phyloP scores from a whole-genome alignment of 495 filamentous ascomycete species.

The Aspergillus nanangensis region DNA sequence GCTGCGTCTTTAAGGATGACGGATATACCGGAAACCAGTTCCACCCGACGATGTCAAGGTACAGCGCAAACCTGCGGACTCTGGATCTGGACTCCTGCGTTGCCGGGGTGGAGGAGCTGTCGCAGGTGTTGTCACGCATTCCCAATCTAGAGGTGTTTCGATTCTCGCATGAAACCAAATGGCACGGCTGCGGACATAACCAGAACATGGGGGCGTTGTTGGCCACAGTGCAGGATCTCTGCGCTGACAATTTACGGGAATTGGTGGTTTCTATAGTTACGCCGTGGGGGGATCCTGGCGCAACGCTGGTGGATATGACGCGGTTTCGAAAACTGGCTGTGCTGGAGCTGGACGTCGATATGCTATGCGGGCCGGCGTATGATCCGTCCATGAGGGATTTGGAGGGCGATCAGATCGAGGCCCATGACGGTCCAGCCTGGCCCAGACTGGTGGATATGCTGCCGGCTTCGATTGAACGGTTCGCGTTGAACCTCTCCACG shows the following conservation, averaged over 20 bases:
- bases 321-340: conserved; percentile 3
- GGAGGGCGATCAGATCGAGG: not conserved
- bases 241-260: not conserved
- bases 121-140: conserved; percentile 6
- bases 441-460: conserved; percentile 4
- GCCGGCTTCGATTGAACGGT: conserved; percentile 2
- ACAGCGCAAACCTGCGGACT: conserved; percentile 3
- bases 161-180: conserved; percentile 10
- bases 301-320: conserved; percentile 5
- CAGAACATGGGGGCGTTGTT: conserved; percentile 6
- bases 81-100: not conserved
- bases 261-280: conserved; percentile 1
- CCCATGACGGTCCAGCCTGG: not conserved
- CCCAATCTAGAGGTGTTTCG: conserved; percentile 9
- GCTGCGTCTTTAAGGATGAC: conserved; percentile 7
- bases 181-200: conserved; percentile 9
- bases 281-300: not conserved
- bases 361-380: conserved; percentile 1
- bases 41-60: not conserved
- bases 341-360: conserved; percentile 4
- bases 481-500: not conserved
- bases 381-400: conserved; percentile 4
- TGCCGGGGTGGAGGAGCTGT: conserved; percentile 3
- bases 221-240: not conserved
- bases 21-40: conserved; percentile 4